Evolutionary conservation across 2,329 filamentous ascomycete species (phyloP), one percentile per base, ranked within the genome.

Genomic region (Pseudogymnoascus sp.): DNA sequence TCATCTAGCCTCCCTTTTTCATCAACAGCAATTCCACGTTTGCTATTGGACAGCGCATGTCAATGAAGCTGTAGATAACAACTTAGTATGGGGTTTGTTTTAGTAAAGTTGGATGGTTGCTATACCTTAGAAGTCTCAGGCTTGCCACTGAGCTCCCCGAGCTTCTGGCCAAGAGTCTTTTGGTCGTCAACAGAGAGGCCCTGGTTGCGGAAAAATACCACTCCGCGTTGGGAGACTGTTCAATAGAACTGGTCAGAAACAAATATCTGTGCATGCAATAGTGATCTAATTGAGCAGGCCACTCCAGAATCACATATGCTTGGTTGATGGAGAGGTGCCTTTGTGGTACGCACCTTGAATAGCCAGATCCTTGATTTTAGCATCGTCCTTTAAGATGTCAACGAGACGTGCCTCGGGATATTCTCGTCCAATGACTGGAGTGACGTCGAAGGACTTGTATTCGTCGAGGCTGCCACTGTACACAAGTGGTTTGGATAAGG

Each of bases 201-300:
- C 65, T 83, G 81, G 50, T 77, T 77, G 53, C 80, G 78, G 72
- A 83, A 82, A 72, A 83, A 83, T 17, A 82, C 78, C 0, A 83
- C 80, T 1, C 81, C 80, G 6, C 80, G 76, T 65, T 81, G 77
- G 1, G 80, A 82, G 59, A 83, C 80, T 80, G 46, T 26, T 29
- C 2, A 50, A n/a, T n/a, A 23, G 26, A 29, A 26, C 13, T 26
- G 7, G 44, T 50, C 13, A 50, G 21, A 26, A 26, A 44, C 38
- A 40, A 17, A 40, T 40, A 10, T 6, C 17, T 44, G 17, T 21
- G 5, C 11, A 21, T 13, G 1, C 40, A 13, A 2, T 11, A 9
- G n/a, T 17, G 9, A 2, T 42, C 17, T 42, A 19, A 10, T 19
- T 19, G 10, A 11, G 2, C 17, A 11, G 10, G 31, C 17, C 4